Evolutionary conservation across 2,329 filamentous ascomycete genomes (phyloP), one percentile per base, ranked within the genome.

Genomic region (Pleomassaria siparia): DNA sequence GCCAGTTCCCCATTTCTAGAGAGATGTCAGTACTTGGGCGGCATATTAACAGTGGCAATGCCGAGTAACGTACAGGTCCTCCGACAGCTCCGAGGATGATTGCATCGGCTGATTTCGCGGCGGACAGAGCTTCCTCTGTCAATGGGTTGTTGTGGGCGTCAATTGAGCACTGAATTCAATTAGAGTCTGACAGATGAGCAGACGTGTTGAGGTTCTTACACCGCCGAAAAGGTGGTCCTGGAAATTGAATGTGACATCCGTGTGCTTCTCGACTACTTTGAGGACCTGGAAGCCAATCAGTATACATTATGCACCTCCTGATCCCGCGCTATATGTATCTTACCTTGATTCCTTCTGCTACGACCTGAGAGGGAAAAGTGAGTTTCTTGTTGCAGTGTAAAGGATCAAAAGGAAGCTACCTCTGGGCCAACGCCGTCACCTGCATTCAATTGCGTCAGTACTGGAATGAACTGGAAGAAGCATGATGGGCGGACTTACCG

Each of bases 51-150:
- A 18, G 35, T 9, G 29, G 9, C 7, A 26, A 15, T 43, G 18
- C 32, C 37, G 30, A 15, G 46, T 25, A 29, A 65, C 76, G 44
- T 80, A 83, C 81, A 28, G 94, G 92, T n/a, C 92, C 92, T 60
- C 92, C 92, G 65, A 97, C 95, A 60, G 92, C 90, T 59, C 91
- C 92, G 45, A 97, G 85, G 50, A 97, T 85, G 50, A 97, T 87
- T 30, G 91, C 92, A 72, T 96, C 88, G 55, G 91, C 91, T 43
- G 81, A 78, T 73, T 95, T 91, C 58, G 90, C 91, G 28, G 90
- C 91, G 12, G 76, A 76, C 61, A 97, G 87, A 53, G 91, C 89
- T 63, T 87, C 84, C 60, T 94, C 85, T 44, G 91, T 95, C 52
- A 97, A 78, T 24, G 92, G 85, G 24, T 76, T 81, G 61, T 89